phyloP scores from a whole-genome alignment of 2,329 filamentous ascomycete genomes.

The Ceratocystis diversiconidia region DNA sequence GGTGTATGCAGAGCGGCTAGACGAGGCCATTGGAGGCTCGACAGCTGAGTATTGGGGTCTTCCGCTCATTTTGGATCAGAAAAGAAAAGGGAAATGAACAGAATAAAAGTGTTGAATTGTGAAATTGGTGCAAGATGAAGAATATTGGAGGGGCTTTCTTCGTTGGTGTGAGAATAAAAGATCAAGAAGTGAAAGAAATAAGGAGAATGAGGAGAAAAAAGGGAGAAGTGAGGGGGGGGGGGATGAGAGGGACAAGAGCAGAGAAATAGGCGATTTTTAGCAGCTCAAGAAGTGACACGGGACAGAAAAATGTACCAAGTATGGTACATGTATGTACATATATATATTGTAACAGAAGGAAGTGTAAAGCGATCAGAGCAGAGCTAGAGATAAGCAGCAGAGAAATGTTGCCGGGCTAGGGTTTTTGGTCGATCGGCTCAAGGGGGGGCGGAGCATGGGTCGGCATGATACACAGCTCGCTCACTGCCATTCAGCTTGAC shows the following conservation, averaged over 20 bases:
- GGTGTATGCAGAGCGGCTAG: conserved; percentile 9
- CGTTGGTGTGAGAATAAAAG: background rate
- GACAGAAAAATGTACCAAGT: background rate
- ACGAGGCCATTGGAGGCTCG: conserved; percentile 1
- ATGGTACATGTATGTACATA: background rate
- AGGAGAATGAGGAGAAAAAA: background rate
- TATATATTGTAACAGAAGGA: background rate
- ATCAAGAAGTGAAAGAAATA: background rate
- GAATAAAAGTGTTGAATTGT: background rate
- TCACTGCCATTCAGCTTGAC: background rate
- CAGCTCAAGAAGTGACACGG: background rate
- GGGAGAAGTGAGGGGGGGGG: background rate
- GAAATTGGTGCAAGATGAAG: background rate
- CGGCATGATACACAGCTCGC: conserved; percentile 1
- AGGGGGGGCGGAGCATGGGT: background rate
- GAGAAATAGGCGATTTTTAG: background rate
- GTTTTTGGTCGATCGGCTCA: background rate
- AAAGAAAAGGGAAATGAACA: background rate
- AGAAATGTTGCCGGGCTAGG: background rate
- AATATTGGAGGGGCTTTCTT: background rate
- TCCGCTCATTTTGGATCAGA: conserved; percentile 12
- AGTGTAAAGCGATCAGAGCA: background rate
- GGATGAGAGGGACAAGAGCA: background rate
- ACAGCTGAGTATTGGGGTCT: conserved; percentile 14
- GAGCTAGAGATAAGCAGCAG: background rate